phyloP scores from a whole-genome alignment of 768 basidiomycete genomes.

The Nidula microcarpa region DNA sequence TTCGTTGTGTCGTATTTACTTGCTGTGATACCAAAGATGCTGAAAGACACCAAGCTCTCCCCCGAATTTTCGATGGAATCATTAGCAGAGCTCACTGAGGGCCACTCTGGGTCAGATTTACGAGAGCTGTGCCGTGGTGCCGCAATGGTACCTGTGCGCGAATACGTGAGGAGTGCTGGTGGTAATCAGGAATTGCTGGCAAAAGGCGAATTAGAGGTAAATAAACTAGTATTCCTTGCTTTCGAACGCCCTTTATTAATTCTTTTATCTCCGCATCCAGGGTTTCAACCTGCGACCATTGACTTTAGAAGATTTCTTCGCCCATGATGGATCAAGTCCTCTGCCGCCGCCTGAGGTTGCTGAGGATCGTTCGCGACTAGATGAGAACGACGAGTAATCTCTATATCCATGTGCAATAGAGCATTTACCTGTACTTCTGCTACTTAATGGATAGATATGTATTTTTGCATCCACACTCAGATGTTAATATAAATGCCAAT shows the following conservation, averaged over 20 bases:
- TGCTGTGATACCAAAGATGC: slow-evolving; percentile 55
- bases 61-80: slow-evolving; percentile 54
- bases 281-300: slow-evolving; percentile 78
- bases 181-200: slow-evolving; percentile 37
- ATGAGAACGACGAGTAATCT: slow-evolving; percentile 9
- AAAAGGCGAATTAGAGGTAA: slow-evolving; percentile 47
- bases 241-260: no score
- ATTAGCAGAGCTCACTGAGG: slow-evolving; percentile 69
- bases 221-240: no score
- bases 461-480: no score
- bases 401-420: background rate
- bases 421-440: no score
- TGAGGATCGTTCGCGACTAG: slow-evolving; percentile 17
- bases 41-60: slow-evolving; percentile 70
- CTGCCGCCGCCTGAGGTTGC: slow-evolving; percentile 23
- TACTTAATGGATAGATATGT: no score
- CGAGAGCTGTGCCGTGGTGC: slow-evolving; percentile 91
- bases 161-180: slow-evolving; percentile 61
- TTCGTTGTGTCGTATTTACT: background rate
- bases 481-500: no score
- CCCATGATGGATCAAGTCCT: slow-evolving; percentile 32
- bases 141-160: slow-evolving; percentile 89
- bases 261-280: slow-evolving; percentile 26
- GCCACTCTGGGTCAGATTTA: slow-evolving; percentile 86
- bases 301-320: slow-evolving; percentile 64